Evolutionary conservation across 495 filamentous ascomycete genomes (phyloP).

Genomic region (Cercophora samala): DNA sequence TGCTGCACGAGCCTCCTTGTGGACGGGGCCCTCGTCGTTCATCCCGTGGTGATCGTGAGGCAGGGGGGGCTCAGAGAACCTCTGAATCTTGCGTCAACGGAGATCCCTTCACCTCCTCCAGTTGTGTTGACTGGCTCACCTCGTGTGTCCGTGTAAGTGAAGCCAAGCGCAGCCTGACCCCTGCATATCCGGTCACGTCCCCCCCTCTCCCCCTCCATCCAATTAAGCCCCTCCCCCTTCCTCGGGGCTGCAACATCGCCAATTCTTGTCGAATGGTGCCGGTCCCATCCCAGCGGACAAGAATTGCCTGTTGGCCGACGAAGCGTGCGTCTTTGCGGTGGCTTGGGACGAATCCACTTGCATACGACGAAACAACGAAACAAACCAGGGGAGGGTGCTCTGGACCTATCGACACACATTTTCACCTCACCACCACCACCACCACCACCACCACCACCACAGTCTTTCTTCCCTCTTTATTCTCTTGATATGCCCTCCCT

Average conservation of each 20-base stretch:
- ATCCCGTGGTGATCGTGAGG: neutral
- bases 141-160: neutral
- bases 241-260: neutral
- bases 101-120: neutral
- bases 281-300: too few species aligned
- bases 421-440: neutral
- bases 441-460: neutral
- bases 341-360: neutral
- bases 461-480: neutral
- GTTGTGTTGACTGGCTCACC: neutral
- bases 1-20: neutral
- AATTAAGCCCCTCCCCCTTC: neutral
- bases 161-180: neutral
- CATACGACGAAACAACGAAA: constrained; percentile 18
- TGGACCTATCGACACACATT: constrained; percentile 5
- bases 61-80: neutral
- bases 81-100: neutral
- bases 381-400: constrained; percentile 16
- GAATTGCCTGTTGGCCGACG: too few species aligned
- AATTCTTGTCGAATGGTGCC: neutral
- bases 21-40: neutral
- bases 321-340: neutral
- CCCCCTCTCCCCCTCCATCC: neutral
- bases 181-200: neutral
- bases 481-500: neutral